phyloP scores from a whole-genome alignment of 345 rosid genomes.

The Syzygium aqueum region DNA sequence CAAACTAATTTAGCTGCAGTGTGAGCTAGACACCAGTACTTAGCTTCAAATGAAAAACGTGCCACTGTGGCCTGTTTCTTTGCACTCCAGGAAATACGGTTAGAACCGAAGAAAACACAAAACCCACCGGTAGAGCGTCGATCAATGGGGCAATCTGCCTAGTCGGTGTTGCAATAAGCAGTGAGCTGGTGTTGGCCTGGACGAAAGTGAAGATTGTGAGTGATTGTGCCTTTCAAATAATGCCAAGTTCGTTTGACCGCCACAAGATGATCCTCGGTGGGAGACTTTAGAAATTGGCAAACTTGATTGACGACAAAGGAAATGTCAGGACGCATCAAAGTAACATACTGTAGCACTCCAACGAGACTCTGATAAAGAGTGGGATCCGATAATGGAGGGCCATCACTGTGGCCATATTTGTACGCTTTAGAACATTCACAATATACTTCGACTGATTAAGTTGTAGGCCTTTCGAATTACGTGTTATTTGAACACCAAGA shows the following conservation, averaged over 20 bases:
- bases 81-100: neutral
- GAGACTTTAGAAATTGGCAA: neutral
- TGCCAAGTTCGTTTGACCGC: neutral
- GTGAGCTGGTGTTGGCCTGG: neutral
- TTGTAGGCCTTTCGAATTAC: neutral
- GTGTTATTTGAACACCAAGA: neutral
- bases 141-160: neutral
- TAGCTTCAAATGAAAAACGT: neutral
- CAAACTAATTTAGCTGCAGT: neutral
- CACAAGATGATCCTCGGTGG: neutral
- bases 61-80: neutral
- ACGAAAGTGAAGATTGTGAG: neutral
- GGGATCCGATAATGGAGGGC: neutral
- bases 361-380: neutral
- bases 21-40: neutral
- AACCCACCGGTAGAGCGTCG: neutral
- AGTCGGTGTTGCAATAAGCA: neutral
- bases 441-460: too few relatives aligned
- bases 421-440: neutral
- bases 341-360: neutral
- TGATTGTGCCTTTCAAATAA: neutral
- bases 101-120: neutral
- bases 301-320: neutral
- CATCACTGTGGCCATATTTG: neutral
- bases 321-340: neutral